Evolutionary conservation across 805 yeast species (phyloP), one percentile per base, ranked within the genome.

Genomic region (Candida sonorensis): DNA sequence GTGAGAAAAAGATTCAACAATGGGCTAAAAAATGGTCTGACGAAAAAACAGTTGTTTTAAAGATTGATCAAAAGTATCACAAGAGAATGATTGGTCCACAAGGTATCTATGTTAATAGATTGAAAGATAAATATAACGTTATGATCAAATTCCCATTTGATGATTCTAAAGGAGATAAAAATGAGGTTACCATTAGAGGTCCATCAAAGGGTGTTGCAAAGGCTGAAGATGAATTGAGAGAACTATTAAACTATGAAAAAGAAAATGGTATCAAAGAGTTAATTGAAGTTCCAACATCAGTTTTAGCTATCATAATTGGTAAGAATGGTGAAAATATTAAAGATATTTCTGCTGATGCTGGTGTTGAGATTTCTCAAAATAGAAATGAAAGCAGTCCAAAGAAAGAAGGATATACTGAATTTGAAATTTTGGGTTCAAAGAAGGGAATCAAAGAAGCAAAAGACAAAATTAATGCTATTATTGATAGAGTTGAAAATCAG

Each of bases 291-390:
- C 94, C 96, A 23, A 55, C 68, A 26, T 73, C 69, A 39, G 79
- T 86, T n/a, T 71, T 90, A 38, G 71, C 96, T 14, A 71, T 86
- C 52, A 77, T 92, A 37, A 87, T 92, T 54, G 98, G 98, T 49
- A 86, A 82, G 51, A 67, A 69, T 38, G 97, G 97, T 53, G 90
- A 84, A 40, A 72, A 70, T 31, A 81, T 92, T 50, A 82, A 78
- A 41, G 84, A 81, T 50, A 79, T 94, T 36, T 74, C 84, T 40
- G 87, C 80, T 31, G 74, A 69, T 25, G 62, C 77, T 23, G 83
- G 80, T 28, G 74, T 77, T 31, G 79, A 77, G 43, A 66, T 75
- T 55, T 51, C 57, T 31, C 62, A 66, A 42, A 51, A 53, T 38
- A 62, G 67, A 44, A 62, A 62, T 35, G 61, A 66, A 36, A n/a